Conservation (phyloP, 208 protist genomes). For the Trypanosoma vivax region DNA sequence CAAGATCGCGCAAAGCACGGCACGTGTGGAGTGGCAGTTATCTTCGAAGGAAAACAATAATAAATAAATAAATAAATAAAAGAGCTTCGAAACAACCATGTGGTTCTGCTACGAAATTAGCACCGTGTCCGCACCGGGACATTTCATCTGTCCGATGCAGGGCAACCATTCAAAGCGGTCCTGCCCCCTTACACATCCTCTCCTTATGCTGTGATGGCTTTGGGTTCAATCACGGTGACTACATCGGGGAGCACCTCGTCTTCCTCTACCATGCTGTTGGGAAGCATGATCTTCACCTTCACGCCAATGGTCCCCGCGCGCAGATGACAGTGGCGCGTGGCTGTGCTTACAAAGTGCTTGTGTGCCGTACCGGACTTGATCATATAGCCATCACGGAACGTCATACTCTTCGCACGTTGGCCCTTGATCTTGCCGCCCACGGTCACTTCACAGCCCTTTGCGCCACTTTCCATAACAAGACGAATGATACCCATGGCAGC, state of each 20-base stretch:
- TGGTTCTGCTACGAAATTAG: no score
- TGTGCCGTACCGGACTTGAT: conserved; percentile 95
- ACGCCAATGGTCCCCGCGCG: conserved; percentile 98
- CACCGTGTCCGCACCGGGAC: no score
- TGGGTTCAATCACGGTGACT: conserved; percentile 69
- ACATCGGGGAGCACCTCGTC: conserved; percentile 69
- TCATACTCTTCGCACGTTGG: conserved; percentile 99
- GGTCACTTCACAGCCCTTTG: conserved; percentile 98
- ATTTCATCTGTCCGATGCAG: no score
- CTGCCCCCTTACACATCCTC: neutral
- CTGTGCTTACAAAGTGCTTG: conserved; percentile 93
- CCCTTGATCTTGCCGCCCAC: conserved; percentile 99
- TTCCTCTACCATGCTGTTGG: conserved; percentile 43
- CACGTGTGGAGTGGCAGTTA: no score
- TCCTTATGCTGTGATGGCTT: conserved; percentile 14
- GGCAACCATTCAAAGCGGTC: no score
- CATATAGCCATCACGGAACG: conserved; percentile 99
- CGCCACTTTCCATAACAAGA: conserved; percentile 98
- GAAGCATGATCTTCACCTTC: conserved; percentile 99
- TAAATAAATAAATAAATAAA: no score
- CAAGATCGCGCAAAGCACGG: no score
- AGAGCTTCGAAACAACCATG: no score
- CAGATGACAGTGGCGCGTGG: conserved; percentile 96
- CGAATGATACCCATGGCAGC: conserved; percentile 98
- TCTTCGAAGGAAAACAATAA: no score